phyloP scores from a whole-genome alignment of 202 grass and related monocot genomes.

The Musa balbisiana region DNA sequence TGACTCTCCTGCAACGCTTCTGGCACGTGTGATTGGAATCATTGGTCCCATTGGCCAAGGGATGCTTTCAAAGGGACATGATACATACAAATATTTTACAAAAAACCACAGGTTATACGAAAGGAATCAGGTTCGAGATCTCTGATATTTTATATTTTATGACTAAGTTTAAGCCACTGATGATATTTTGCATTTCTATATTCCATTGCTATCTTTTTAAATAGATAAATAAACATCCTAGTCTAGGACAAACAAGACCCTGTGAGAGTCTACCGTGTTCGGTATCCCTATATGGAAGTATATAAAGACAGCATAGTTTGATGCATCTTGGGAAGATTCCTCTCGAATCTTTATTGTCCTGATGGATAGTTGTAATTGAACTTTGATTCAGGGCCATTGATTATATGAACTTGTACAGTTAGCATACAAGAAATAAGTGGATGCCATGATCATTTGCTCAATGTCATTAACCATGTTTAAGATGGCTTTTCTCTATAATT shows the following conservation, averaged over 20 bases:
- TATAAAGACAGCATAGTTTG: not conserved
- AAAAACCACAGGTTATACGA: constrained; percentile 98
- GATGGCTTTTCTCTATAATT: no score
- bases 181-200: not conserved
- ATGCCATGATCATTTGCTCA: not conserved
- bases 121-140: constrained; percentile 86
- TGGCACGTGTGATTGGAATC: constrained; percentile 95
- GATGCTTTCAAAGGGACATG: constrained; percentile 87
- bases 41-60: constrained; percentile 84
- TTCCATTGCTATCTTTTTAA: not conserved
- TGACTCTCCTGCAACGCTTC: constrained; percentile 88
- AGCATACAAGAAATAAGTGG: no score
- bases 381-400: not conserved
- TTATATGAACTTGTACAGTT: not conserved
- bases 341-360: no score
- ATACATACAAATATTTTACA: constrained; percentile 96
- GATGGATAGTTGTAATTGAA: no score
- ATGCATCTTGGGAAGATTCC: not conserved
- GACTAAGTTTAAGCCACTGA: not conserved
- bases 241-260: no score
- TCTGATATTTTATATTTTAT: not conserved
- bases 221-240: not conserved
- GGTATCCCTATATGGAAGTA: no score
- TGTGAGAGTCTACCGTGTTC: no score
- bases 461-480: no score